Base-by-base conservation (phyloP, 1,284 basidiomycete genomes). In the Ustilago tritici region DNA sequence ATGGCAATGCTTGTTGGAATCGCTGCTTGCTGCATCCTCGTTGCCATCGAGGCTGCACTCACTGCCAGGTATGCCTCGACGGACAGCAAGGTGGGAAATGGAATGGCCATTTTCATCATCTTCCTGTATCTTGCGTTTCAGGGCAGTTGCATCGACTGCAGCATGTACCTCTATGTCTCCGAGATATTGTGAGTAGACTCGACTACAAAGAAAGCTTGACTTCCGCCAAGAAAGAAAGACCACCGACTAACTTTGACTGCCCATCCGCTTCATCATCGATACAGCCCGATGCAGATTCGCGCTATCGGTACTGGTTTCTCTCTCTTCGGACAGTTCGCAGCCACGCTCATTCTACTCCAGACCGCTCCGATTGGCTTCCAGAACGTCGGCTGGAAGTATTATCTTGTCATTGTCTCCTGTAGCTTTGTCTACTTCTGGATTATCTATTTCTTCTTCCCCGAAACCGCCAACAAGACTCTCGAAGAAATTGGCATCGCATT, bases 361-460 rank as follows among this genome's bases (percentile, higher is more conserved):
- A 50, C 49, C n/a, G 49, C 49, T 14, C 49, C 49, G n/a, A 50
- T 50, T 17, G 49, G 49, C 49, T 50, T 50, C 49, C 28, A 50
- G 28, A 50, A 50, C 4, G 49, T 50, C 49, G 28, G 49, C 28
- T 50, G 49, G 49, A 50, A 50, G 49, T 50, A 50, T 28, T 50
- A 50, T 50, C 49, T 50, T 15, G 49, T 50, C 28, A 50, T 50
- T 32, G 49, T 50, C 9, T 50, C 8, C 49, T 50, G 49, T 12
- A 50, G 49, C 49, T 50, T 50, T 50, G 49, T 50, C 49, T 50
- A 50, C 49, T 50, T 50, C 49, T 50, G 49, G 49, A 32, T 50
- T 12, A 32, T 50, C 49, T 50, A 50, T 28, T 50, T 50, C 12
- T 32, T 32, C 49, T 50, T 50, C 49, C 49, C 49, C 23, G 49